Evolutionary conservation across 73 alveolate species (phyloP).

Genomic region (Paramecium primaurelia): DNA sequence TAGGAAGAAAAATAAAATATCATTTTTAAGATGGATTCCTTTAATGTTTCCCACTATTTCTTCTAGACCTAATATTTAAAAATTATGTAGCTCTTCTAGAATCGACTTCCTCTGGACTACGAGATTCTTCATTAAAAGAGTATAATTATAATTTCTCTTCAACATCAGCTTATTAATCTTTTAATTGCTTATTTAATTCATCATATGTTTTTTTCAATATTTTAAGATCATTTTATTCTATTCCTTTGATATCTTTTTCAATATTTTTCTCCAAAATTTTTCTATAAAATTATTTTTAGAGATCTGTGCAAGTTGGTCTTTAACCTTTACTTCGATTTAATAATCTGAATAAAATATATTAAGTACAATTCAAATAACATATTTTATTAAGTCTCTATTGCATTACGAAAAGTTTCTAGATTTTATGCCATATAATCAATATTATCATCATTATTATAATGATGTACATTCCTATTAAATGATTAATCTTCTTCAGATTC

Average conservation of each 20-base stretch:
- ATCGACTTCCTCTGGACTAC: not conserved
- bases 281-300: not conserved
- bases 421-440: not conserved
- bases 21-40: not conserved
- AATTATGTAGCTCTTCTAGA: not conserved
- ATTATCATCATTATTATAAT: not conserved
- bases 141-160: not conserved
- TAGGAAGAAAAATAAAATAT: not conserved
- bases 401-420: not conserved
- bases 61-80: not conserved
- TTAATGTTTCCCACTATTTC: not conserved
- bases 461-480: not conserved
- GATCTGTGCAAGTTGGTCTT: not conserved
- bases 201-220: not conserved
- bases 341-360: not conserved
- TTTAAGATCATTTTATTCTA: not conserved
- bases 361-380: not conserved
- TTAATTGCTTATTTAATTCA: not conserved
- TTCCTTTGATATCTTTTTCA: not conserved
- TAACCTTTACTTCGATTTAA: not conserved
- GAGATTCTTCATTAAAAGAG: not conserved
- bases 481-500: not conserved
- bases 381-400: not conserved
- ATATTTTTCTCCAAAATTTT: not conserved
- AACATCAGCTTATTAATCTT: not conserved